Base-by-base conservation (phyloP, 2,329 filamentous ascomycete species). In the Atkinsonella hypoxylon region DNA sequence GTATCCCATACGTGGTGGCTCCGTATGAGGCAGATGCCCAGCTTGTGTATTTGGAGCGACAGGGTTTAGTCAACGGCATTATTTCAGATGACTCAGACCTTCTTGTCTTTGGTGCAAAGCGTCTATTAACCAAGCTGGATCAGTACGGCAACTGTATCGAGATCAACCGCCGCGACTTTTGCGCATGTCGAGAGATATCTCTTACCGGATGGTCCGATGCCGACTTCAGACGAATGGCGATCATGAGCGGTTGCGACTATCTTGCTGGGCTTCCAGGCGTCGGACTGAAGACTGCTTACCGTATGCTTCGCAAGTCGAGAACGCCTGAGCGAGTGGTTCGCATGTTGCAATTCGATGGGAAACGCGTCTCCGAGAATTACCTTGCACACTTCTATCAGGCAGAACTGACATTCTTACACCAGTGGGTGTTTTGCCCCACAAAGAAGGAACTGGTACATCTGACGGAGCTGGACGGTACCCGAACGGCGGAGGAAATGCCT, bases 11-110 rank as follows among this genome's bases (percentile, higher is more conserved):
- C 63, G 76, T 98, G 50, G 94, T 98, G 17, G 93, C 93, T 1
- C 93, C 93, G 0, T 98, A 96, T 68, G 93, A 98, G 72, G 93
- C 93, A 45, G 93, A 98, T 67, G 85, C 91, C n/a, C 91, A 98
- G 67, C 77, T 98, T 59, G 90, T 89, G 26, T 98, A 97, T 63
- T 76, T 98, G 38, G 93, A 98, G 68, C 82, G 83, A 47, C 79
- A 88, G 53, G 91, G 91, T 1, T 72, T 90, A 47, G 85, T 96
- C 58, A 73, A 83, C 58, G 94, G 89, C 26, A 95, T 98, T 55
- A 71, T 98, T 36, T 96, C 93, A 0, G 93, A 98, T 64, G 93
- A 98, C 65, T 98, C 93, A 0, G 93, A 98, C 69, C 74, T 98
- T 51, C 73, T 98, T 34, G 93, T 98, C 0, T 98, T 98, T 59